These are phyloP conservation scores for Santalum album DNA, from an alignment of 164 flowering plant species.

Conservation along the genomic window DNA sequence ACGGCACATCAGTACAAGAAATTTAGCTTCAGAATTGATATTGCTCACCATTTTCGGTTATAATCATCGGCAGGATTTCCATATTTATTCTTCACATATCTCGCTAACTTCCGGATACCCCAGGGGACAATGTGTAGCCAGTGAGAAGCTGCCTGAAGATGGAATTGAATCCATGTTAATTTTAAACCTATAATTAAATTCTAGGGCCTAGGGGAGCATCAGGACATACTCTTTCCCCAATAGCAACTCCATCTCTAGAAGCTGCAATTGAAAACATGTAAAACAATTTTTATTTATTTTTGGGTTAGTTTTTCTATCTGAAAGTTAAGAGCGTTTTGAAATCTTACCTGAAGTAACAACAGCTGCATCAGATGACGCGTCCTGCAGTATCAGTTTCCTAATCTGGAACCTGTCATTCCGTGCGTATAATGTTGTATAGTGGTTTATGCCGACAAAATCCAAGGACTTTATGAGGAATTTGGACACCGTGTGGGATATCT, in stretches of 20 bases:
- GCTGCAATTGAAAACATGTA: conserved; percentile 29
- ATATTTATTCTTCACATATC: conserved; percentile 58
- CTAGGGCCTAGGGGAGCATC: background rate
- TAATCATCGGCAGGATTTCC: conserved; percentile 61
- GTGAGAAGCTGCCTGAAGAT: conserved; percentile 57
- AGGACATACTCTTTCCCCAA: conserved; percentile 70
- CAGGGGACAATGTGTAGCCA: conserved; percentile 90
- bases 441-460: conserved; percentile 81
- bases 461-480: conserved; percentile 35
- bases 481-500: conserved; percentile 34
- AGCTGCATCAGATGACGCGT: conserved; percentile 66
- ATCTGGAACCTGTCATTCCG: conserved; percentile 49
- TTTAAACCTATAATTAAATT: conserved; percentile 1
- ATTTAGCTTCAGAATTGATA: background rate
- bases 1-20: background rate
- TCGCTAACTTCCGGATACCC: conserved; percentile 61
- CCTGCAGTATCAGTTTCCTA: conserved; percentile 48
- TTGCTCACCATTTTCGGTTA: conserved; percentile 79
- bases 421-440: conserved; percentile 74
- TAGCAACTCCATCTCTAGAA: conserved; percentile 35
- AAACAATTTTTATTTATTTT: background rate
- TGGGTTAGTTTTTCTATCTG: background rate
- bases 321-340: no score
- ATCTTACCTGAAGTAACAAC: conserved; percentile 64
- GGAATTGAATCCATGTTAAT: background rate